Conservation (phyloP, 768 basidiomycete species). For the Boletus vinaceobasis region DNA sequence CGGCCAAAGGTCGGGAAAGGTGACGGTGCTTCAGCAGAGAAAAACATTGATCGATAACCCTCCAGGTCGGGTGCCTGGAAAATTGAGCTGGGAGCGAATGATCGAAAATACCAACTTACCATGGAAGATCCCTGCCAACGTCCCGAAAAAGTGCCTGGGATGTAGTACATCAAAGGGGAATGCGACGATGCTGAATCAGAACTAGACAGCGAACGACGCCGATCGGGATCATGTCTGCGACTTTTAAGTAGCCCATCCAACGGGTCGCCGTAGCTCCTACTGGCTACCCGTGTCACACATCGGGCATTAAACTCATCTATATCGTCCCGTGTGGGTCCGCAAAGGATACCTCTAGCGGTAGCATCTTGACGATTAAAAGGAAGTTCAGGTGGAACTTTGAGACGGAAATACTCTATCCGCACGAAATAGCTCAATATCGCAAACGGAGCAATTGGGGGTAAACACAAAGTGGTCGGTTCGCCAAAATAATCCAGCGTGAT, state of each 20-base stretch:
- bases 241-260: slow-evolving; percentile 24
- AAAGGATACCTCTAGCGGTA: slow-evolving; percentile 19
- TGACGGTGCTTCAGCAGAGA: slow-evolving; percentile 31
- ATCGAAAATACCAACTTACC: slow-evolving; percentile 29
- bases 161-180: slow-evolving; percentile 30
- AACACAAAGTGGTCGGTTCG: slow-evolving; percentile 24
- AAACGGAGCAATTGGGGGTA: slow-evolving; percentile 45
- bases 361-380: slow-evolving; percentile 37
- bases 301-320: slow-evolving; percentile 40
- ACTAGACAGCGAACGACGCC: slow-evolving; percentile 22
- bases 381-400: slow-evolving; percentile 40
- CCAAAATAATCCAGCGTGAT: slow-evolving; percentile 45
- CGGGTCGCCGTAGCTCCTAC: slow-evolving; percentile 17
- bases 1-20: slow-evolving; percentile 37
- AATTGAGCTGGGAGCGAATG: neutral
- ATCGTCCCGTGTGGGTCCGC: slow-evolving; percentile 48
- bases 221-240: slow-evolving; percentile 30
- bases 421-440: slow-evolving; percentile 49
- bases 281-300: slow-evolving; percentile 40
- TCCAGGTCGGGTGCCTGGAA: slow-evolving; percentile 38
- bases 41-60: slow-evolving; percentile 39
- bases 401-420: slow-evolving; percentile 35
- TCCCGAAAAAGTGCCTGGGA: slow-evolving; percentile 44
- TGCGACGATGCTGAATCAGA: neutral
- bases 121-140: slow-evolving; percentile 49